Base-by-base conservation (phyloP, 2,329 filamentous ascomycete genomes). In the Ophiognomonia clavigignenti-juglandacearum region DNA sequence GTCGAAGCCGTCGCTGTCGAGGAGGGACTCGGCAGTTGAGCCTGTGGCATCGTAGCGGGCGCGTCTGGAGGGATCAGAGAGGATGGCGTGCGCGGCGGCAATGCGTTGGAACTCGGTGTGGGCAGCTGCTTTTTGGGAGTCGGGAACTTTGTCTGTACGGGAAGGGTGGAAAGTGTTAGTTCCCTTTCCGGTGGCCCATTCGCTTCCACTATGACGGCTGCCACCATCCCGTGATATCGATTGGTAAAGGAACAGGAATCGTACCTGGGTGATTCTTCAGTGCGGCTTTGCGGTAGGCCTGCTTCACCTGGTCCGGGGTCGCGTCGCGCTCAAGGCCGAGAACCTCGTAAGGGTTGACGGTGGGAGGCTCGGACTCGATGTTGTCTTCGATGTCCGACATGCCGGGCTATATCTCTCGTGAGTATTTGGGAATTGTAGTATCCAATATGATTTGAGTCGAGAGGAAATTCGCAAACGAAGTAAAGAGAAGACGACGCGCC, bases 51-150 rank as follows among this genome's bases (percentile, higher is more conserved):
- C 92, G 71, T 96, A 98, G 50, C 88, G 86, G 57, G 83, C 82
- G 56, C 93, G 86, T 44, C 93, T 82, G 18, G 76, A 74, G 19
- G 85, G 75, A 57, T 96, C 88, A 26, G 88, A 96, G 29, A 98
- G 86, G 41, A 98, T 80, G 27, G 90, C 92, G 62, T 97, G 96
- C 43, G 93, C 92, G 60, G 96, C 92, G 20, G 92, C 92, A 57
- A 98, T 83, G 57, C 86, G 76, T 67, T 98, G 93, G 65, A 98
- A 98, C 45, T 79, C 85, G 51, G 76, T 74, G 57, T 96, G 85
- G 2, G 93, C 92, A 35, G 77, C 70, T 22, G 83, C 76, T 60
- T 88, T 89, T 43, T 84, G 70, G 19, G 82, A 75, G 1, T 78
- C 73, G 14, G 80, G 56, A 4, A 83, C 88, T 71, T 96, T 96